Evolutionary conservation across 805 yeast species (phyloP).

Genomic region (Kodamaea neixiangensis): DNA sequence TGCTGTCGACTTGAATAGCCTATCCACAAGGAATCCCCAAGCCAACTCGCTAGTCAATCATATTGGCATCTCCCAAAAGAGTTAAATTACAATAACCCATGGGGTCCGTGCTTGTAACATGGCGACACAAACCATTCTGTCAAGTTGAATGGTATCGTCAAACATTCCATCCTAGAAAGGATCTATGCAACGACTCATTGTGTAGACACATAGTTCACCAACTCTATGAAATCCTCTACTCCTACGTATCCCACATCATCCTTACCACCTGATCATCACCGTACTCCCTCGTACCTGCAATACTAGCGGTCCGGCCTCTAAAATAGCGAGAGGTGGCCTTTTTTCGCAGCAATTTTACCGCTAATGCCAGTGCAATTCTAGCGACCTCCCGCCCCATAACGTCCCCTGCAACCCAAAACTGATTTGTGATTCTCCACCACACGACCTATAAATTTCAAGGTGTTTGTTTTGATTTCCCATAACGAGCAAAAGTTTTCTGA

Average conservation of each 20-base stretch:
- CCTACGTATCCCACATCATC: too few species aligned
- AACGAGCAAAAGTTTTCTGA: slow-evolving; percentile 1
- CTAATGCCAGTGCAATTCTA: not conserved
- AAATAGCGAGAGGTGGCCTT: not conserved
- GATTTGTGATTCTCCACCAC: slow-evolving; percentile 3
- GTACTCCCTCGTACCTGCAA: too few species aligned
- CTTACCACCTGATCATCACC: too few species aligned
- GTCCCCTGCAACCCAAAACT: not conserved
- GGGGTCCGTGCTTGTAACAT: not conserved
- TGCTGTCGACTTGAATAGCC: not conserved
- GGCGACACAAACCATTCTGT: not conserved
- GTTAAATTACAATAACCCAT: not conserved
- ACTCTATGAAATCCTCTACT: too few species aligned
- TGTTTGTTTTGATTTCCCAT: slow-evolving; percentile 7
- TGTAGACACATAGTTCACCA: too few species aligned
- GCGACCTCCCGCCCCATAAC: not conserved
- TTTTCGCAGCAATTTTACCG: not conserved
- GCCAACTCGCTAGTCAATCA: not conserved
- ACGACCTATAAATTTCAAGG: not conserved
- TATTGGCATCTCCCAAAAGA: not conserved
- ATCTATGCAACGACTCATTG: too few species aligned
- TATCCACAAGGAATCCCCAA: not conserved
- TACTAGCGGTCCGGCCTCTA: not conserved
- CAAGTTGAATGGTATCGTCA: not conserved
- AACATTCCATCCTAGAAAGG: not conserved